phyloP scores from a whole-genome alignment of 2,329 filamentous ascomycete genomes.

The Trichophyton benhamiae region DNA sequence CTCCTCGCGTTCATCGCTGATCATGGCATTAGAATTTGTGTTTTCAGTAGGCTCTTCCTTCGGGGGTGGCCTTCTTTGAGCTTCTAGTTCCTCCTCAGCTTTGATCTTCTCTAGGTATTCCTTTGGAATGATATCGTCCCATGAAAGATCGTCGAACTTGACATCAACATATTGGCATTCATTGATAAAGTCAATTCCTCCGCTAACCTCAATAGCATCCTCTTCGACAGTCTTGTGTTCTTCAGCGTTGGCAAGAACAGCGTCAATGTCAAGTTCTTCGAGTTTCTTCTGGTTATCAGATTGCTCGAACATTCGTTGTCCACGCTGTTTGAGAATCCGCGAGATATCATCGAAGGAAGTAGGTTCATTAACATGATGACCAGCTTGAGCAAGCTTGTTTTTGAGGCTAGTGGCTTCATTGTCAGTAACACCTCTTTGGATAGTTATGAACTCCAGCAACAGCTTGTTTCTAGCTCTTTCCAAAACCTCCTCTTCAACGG shows the following conservation, averaged over 20 bases:
- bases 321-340: constrained; percentile 88
- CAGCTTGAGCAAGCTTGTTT: constrained; percentile 59
- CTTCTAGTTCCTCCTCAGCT: constrained; percentile 72
- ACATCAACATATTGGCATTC: constrained; percentile 91
- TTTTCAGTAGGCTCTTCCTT: constrained; percentile 44
- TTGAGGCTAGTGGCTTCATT: constrained; percentile 77
- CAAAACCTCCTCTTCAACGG: constrained; percentile 92
- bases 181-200: constrained; percentile 88
- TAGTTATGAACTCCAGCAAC: constrained; percentile 91
- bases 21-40: constrained; percentile 4
- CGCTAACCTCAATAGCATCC: constrained; percentile 86
- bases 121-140: constrained; percentile 96
- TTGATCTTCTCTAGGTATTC: constrained; percentile 84
- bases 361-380: constrained; percentile 53
- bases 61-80: constrained; percentile 60
- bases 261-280: constrained; percentile 88
- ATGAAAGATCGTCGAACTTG: constrained; percentile 83
- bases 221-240: constrained; percentile 93
- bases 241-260: constrained; percentile 91
- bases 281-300: constrained; percentile 92
- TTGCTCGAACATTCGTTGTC: constrained; percentile 99
- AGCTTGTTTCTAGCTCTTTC: constrained; percentile 96
- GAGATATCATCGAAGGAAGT: constrained; percentile 91
- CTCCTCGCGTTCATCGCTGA: constrained; percentile 44
- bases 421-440: constrained; percentile 91